Percentiles rank a stretch among this genome's conserved stretches.
These are phyloP conservation scores for Eremochloa ophiuroides DNA, from an alignment of 176 grass and related monocot species.

Conservation along the genomic window DNA sequence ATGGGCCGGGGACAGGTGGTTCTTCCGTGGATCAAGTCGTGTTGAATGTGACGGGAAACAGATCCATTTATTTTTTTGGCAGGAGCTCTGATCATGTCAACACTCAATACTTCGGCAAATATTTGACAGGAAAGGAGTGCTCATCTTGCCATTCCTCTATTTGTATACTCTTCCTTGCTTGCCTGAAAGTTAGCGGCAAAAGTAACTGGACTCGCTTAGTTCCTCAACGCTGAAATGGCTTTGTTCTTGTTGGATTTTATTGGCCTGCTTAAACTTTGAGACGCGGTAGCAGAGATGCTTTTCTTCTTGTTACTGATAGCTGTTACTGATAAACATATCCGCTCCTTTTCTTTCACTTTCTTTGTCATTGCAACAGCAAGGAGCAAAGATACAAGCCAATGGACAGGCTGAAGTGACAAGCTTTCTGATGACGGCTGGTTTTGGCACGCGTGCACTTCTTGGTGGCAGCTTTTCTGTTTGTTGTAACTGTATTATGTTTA, in stretches of 20 bases:
- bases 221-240: neutral
- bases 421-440: neutral
- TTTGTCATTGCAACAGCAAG: slow-evolving; percentile 37
- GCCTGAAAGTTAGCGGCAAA: slow-evolving; percentile 77
- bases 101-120: neutral
- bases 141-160: slow-evolving; percentile 69
- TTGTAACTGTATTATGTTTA: too few species aligned
- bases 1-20: slow-evolving; percentile 10
- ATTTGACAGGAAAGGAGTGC: slow-evolving; percentile 58
- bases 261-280: slow-evolving; percentile 20
- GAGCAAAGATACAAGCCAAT: slow-evolving; percentile 66
- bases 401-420: slow-evolving; percentile 55
- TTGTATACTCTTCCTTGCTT: slow-evolving; percentile 74
- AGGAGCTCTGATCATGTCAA: neutral
- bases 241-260: slow-evolving; percentile 2
- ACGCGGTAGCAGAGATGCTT: slow-evolving; percentile 37
- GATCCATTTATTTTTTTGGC: neutral
- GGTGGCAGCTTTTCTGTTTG: too few species aligned
- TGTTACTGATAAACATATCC: neutral
- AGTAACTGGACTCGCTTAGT: slow-evolving; percentile 28
- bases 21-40: neutral
- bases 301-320: too few species aligned
- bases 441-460: slow-evolving; percentile 3
- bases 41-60: neutral
- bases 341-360: neutral